A percentile compares a stretch with the other conserved stretches of the same genome.
Evolutionary conservation across 352 stramenopile genomes (phyloP).

Genomic region (Peronospora tabacina): DNA sequence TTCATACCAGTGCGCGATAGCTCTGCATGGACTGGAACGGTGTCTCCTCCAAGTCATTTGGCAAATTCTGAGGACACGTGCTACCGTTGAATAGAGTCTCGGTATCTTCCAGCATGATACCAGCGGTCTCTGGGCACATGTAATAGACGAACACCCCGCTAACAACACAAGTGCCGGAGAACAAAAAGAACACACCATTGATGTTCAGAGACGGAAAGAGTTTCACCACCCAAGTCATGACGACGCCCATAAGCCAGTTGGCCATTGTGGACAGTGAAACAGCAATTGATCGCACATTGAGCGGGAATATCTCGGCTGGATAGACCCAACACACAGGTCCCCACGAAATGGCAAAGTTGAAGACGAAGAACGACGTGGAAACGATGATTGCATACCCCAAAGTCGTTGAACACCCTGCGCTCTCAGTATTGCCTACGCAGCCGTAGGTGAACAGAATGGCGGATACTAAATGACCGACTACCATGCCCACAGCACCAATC

Average conservation of each 20-base stretch:
- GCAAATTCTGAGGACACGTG: conserved; percentile 27
- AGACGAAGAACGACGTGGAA: conserved; percentile 28
- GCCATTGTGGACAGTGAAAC: conserved; percentile 16
- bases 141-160: conserved; percentile 38
- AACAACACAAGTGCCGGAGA: conserved; percentile 33
- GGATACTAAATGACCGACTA: conserved; percentile 30
- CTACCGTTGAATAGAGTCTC: conserved; percentile 42
- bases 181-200: conserved; percentile 51
- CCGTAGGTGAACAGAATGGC: conserved; percentile 31
- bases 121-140: conserved; percentile 38
- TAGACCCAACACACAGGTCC: conserved; percentile 40
- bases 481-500: conserved; percentile 36
- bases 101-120: conserved; percentile 47
- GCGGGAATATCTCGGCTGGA: conserved; percentile 3
- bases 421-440: conserved; percentile 27
- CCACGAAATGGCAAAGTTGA: conserved; percentile 43
- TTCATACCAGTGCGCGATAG: conserved; percentile 15
- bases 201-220: conserved; percentile 22
- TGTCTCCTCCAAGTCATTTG: conserved; percentile 28
- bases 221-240: conserved; percentile 30
- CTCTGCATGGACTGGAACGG: conserved; percentile 25
- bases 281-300: conserved; percentile 25
- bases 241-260: conserved; percentile 40
- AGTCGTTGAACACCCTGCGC: conserved; percentile 18
- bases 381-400: conserved; percentile 22